Evolutionary conservation across 345 rosid genomes (phyloP), one percentile per base, ranked within the genome.

Genomic region (Eucalyptus regnans): DNA sequence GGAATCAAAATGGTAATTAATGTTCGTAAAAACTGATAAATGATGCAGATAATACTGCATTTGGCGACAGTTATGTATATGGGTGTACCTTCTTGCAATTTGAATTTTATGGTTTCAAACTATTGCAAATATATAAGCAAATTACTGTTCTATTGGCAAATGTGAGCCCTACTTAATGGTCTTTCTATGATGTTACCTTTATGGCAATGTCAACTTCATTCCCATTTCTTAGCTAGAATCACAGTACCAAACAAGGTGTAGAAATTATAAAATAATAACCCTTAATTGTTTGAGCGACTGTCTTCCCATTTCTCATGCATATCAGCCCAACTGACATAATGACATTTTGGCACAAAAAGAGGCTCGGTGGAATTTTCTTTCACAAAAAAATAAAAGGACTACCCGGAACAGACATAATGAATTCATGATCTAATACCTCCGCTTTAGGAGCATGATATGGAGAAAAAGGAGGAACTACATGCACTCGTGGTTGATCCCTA

Each of bases 391-490:
- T 16, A 50, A 50, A 6, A 20, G 17, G 17, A 50, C 87, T 86
- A 48, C 33, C 87, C 2, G 13, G 14, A 86, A 86, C 23, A 31
- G 60, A 51, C 23, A n/a, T 71, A 71, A 56, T 89, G 68, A 85
- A 86, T 83, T 85, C 64, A 91, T 41, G 83, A 88, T 83, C 71
- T 16, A 88, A 88, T 92, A 94, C 99, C 99, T 98, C 99, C 7
- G 99, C 99, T 90, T 94, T 99, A 91, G 99, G 99, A 93, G 99
- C 97, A 92, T 95, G 95, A 93, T 98, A 98, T 3, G 99, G 99
- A 88, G 94, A 91, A 90, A 97, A 98, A 44, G 99, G 92, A 85
- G 99, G 97, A 89, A 98, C 99, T 60, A 95, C 98, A 91, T 98
- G 99, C 90, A 98, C 99, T 87, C 98, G 94, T 49, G 97, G 95